Percentiles rank a stretch among this genome's conserved stretches.
phyloP scores from a whole-genome alignment of 805 yeast species.

The Candida silvatica region DNA sequence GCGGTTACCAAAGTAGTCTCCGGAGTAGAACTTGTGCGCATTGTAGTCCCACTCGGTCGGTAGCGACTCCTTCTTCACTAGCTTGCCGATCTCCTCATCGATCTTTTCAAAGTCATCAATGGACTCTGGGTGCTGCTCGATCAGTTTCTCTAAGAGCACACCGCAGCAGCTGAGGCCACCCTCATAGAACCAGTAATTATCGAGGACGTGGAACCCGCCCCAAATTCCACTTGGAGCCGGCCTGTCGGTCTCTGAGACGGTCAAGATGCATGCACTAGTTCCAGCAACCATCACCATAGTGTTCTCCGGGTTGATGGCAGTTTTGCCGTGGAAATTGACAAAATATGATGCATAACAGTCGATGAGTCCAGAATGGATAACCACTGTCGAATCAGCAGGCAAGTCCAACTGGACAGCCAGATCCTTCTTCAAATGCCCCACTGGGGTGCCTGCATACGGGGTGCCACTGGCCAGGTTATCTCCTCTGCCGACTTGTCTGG shows the following conservation, averaged over 20 bases:
- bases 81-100: constrained; percentile 1
- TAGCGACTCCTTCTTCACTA: not conserved
- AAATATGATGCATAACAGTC: constrained; percentile 55
- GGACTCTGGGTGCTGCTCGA: constrained; percentile 28
- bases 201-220: constrained; percentile 46
- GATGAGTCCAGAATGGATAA: constrained; percentile 40
- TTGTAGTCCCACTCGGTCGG: constrained; percentile 13
- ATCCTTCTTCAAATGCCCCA: constrained; percentile 12
- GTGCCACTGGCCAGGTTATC: constrained; percentile 14
- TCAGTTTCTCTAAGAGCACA: constrained; percentile 37
- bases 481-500: constrained; percentile 24
- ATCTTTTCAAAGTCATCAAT: constrained; percentile 4
- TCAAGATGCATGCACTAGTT: constrained; percentile 49
- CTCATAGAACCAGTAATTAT: constrained; percentile 31
- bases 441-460: constrained; percentile 25
- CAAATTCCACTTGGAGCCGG: constrained; percentile 35
- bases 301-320: constrained; percentile 4
- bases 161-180: constrained; percentile 59
- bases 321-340: constrained; percentile 12
- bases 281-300: constrained; percentile 49
- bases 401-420: constrained; percentile 2
- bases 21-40: constrained; percentile 34
- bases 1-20: constrained; percentile 52
- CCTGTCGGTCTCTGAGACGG: constrained; percentile 15
- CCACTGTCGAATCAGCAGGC: constrained; percentile 4